Percentiles rank a stretch among this genome's conserved stretches.
These are phyloP conservation scores for Talaromyces sp. DNA, from an alignment of 2,329 filamentous ascomycete genomes.

Conservation along the genomic window DNA sequence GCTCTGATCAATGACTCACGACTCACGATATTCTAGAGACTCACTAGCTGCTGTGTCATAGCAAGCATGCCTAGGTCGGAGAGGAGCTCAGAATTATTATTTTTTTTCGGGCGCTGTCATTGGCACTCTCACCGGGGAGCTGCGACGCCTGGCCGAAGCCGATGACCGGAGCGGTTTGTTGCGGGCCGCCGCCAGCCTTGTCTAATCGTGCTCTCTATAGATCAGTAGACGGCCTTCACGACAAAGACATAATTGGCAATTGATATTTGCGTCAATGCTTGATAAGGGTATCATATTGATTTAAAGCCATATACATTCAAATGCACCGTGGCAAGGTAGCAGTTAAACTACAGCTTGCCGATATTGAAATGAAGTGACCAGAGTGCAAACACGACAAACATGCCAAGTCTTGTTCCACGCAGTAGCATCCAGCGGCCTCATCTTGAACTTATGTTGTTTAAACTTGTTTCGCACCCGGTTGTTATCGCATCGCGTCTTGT, in stretches of 20 bases:
- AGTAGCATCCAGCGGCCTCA: background rate
- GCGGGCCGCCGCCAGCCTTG: conserved; percentile 2
- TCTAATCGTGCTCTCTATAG: background rate
- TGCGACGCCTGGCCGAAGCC: conserved; percentile 2
- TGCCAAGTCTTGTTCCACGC: conserved; percentile 11
- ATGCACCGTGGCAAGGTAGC: background rate
- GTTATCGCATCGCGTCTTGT: background rate
- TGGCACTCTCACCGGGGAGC: conserved; percentile 1
- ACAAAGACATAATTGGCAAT: background rate
- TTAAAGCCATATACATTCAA: background rate
- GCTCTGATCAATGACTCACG: background rate
- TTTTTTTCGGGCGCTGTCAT: background rate
- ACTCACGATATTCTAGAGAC: background rate
- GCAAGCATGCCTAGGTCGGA: background rate
- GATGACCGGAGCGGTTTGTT: conserved; percentile 13
- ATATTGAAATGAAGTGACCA: background rate
- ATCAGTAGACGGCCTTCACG: background rate
- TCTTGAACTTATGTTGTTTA: background rate
- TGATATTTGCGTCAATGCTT: background rate
- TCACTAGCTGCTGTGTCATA: conserved; percentile 3
- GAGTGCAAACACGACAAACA: conserved; percentile 14
- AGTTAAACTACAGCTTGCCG: background rate
- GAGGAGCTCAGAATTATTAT: background rate
- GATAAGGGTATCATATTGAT: background rate
- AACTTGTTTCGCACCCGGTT: background rate